Conservation (phyloP, 2,329 filamentous ascomycete genomes). For the Diplodia scrobiculata region DNA sequence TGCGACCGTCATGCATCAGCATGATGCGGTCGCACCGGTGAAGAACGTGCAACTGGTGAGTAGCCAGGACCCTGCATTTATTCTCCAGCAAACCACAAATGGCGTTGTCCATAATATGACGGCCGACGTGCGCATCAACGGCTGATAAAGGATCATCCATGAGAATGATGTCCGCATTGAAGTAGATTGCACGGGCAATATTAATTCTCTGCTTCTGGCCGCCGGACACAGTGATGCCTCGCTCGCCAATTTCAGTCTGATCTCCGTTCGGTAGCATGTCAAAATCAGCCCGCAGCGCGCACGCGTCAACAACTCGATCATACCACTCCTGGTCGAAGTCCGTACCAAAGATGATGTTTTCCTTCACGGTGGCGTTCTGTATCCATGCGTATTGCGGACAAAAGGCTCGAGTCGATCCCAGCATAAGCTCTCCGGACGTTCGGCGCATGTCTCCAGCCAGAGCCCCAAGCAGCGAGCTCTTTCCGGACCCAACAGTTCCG, state of each 20-base stretch:
- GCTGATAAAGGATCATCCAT: constrained; percentile 66
- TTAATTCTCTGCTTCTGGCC: constrained; percentile 95
- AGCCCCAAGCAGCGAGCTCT: constrained; percentile 84
- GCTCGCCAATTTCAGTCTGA: constrained; percentile 88
- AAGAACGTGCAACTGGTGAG: constrained; percentile 91
- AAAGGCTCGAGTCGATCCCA: constrained; percentile 81
- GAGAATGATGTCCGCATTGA: constrained; percentile 63
- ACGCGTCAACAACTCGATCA: constrained; percentile 78
- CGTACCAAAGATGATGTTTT: constrained; percentile 93
- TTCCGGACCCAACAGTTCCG: constrained; percentile 84
- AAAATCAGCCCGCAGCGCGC: constrained; percentile 79
- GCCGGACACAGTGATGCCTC: constrained; percentile 91
- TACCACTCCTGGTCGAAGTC: constrained; percentile 74
- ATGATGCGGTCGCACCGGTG: constrained; percentile 88
- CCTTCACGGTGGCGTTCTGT: constrained; percentile 80
- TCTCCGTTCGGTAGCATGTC: constrained; percentile 93
- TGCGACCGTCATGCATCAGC: constrained; percentile 84
- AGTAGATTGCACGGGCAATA: constrained; percentile 77
- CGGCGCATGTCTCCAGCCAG: constrained; percentile 92
- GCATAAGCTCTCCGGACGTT: constrained; percentile 70
- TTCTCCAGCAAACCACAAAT: constrained; percentile 85
- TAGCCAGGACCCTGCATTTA: constrained; percentile 89
- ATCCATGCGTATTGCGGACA: constrained; percentile 99
- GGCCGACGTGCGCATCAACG: constrained; percentile 61
- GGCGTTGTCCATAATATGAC: constrained; percentile 85